Conservation (phyloP, 140 eudicot genomes). For the Erigeron philadelphicus region DNA sequence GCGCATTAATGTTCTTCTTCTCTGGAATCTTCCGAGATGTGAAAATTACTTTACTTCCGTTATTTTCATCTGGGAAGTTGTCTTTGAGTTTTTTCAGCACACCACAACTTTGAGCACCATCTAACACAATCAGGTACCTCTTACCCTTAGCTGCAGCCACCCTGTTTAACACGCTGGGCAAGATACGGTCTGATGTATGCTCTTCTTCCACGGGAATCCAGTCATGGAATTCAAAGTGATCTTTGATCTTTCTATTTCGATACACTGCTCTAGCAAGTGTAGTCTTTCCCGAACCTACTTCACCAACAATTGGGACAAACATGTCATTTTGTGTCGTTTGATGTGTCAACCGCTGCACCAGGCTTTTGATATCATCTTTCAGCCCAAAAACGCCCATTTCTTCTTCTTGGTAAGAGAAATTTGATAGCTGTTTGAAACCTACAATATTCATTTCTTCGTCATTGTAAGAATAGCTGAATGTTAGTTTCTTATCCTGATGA, state of each 20-base stretch:
- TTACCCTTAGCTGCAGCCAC: slow-evolving; percentile 9
- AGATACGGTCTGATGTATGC: slow-evolving; percentile 14
- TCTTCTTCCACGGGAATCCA: slow-evolving; percentile 40
- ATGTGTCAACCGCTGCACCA: slow-evolving; percentile 23
- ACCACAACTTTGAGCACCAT: slow-evolving; percentile 24
- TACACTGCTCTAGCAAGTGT: slow-evolving; percentile 50
- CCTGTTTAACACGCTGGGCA: slow-evolving; percentile 23
- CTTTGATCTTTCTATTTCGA: slow-evolving; percentile 30
- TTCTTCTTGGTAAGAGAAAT: slow-evolving; percentile 26
- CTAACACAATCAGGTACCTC: slow-evolving; percentile 47
- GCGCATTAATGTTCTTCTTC: background rate
- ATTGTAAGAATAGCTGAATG: slow-evolving; percentile 21
- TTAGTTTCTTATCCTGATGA: slow-evolving; percentile 20
- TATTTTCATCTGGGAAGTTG: slow-evolving; percentile 28
- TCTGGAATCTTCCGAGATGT: slow-evolving; percentile 19
- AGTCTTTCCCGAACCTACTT: slow-evolving; percentile 50
- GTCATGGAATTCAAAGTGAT: slow-evolving; percentile 30
- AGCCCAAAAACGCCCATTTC: slow-evolving; percentile 32
- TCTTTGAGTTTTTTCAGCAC: slow-evolving; percentile 26
- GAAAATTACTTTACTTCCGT: slow-evolving; percentile 42
- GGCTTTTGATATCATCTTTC: slow-evolving; percentile 20
- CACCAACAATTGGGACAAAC: slow-evolving; percentile 34
- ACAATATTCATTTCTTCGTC: slow-evolving; percentile 19
- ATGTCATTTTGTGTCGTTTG: slow-evolving; percentile 5
- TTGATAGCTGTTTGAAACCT: slow-evolving; percentile 28